Conservation (phyloP, 306 rosid genomes). For the Alnus rubra region DNA sequence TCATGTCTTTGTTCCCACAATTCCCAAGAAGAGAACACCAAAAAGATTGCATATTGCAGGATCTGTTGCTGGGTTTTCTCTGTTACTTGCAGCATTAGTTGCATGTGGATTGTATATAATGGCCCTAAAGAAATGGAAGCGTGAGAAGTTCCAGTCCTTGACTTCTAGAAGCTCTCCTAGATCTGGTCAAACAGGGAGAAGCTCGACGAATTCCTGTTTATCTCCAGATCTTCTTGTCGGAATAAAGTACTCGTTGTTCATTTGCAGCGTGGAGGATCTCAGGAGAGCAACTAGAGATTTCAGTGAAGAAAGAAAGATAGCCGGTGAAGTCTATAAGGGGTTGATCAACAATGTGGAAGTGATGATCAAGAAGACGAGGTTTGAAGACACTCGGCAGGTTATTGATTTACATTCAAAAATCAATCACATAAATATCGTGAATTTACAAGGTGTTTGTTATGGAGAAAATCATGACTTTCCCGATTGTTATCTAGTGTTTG, state of each 20-base stretch:
- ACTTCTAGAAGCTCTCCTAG: conserved; percentile 35
- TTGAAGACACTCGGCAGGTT: conserved; percentile 44
- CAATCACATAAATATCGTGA: conserved; percentile 69
- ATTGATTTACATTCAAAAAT: conserved; percentile 68
- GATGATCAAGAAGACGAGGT: conserved; percentile 61
- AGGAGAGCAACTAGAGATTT: conserved; percentile 52
- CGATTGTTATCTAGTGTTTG: conserved; percentile 63
- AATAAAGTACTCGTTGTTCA: conserved; percentile 56
- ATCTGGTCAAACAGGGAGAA: conserved; percentile 36
- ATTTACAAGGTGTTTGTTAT: conserved; percentile 59
- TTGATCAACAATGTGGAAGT: conserved; percentile 41
- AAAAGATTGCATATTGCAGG: conserved; percentile 43
- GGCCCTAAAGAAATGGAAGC: conserved; percentile 38
- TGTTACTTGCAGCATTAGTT: conserved; percentile 40
- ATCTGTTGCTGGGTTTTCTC: conserved; percentile 38
- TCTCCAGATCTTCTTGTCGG: conserved; percentile 67
- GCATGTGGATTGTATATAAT: conserved; percentile 44
- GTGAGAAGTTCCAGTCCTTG: conserved; percentile 33
- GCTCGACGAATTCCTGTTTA: conserved; percentile 45
- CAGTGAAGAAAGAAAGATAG: conserved; percentile 50
- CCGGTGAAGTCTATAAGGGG: conserved; percentile 43
- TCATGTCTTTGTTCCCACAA: conserved; percentile 47
- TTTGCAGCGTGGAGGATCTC: conserved; percentile 52
- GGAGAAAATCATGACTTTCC: conserved; percentile 39
- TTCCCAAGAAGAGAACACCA: conserved; percentile 17